Evolutionary conservation across 441 rosid species (phyloP), one percentile per base, ranked within the genome.

Genomic region (Isatis lusitanica): DNA sequence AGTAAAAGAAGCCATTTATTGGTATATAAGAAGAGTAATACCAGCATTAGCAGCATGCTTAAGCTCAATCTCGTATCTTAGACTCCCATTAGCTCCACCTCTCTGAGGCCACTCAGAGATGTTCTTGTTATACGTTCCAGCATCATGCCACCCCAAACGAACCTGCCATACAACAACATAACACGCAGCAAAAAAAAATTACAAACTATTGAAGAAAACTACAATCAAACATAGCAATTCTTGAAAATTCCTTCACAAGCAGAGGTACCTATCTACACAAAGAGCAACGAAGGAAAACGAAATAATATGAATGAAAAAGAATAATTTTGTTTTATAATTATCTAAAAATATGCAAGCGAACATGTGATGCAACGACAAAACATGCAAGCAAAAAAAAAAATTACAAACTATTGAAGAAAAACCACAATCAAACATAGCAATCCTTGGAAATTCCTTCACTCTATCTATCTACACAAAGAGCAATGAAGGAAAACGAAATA

Each of bases 31-130:
- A 46, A 44, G 35, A 17, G 6, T 7, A 9, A 71, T 79, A 94
- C 98, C 98, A 9, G 98, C 97, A 85, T 94, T 94, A 57, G 98
- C 97, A 63, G 78, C 96, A 78, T 94, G 97, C 57, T 92, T 94
- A 66, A 94, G 91, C 85, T 94, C 98, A 66, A 84, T 73, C 60
- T 94, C 98, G 70, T 86, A 90, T 83, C 97, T 86, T 11, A 94
- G 84, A 82, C 98, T 94, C 66, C 97, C 98, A 60, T 94, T 90
- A 35, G 97, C 94, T 76, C 98, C 98, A 70, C 97, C 97, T 77
- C 94, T 88, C 69, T 68, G 85, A 18, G 97, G 98, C 93, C 94
- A 94, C 60, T 88, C 97, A 64, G 82, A 83, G 38, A 92, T 87
- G 85, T 87, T 86, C 85, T 89, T 94, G 81, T 94, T 88, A 48